phyloP scores from a whole-genome alignment of 768 basidiomycete species.

The Lactifluus hygrophoroides region DNA sequence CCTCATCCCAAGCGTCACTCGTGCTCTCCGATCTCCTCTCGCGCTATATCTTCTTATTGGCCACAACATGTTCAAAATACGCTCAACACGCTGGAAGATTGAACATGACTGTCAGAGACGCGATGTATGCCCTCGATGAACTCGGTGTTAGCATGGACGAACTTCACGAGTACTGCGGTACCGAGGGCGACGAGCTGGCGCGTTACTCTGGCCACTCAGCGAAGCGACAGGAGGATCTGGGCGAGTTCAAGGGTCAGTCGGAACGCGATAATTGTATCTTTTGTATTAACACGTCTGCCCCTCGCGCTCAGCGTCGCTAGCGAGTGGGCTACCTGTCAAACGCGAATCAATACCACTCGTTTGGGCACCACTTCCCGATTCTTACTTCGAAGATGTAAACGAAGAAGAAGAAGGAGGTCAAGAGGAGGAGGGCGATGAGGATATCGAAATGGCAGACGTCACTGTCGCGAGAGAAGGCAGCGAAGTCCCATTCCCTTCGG shows the following conservation, averaged over 20 bases:
- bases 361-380: conserved; percentile 28
- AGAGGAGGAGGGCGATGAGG: conserved; percentile 20
- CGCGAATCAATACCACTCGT: conserved; percentile 49
- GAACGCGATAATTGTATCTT: conserved; percentile 21
- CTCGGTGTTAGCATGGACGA: conserved; percentile 66
- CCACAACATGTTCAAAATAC: conserved; percentile 61
- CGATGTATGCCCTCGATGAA: conserved; percentile 59
- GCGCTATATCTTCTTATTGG: conserved; percentile 60
- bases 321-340: conserved; percentile 44
- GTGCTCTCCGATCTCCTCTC: conserved; percentile 69
- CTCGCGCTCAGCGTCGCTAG: conserved; percentile 43
- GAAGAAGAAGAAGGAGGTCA: conserved; percentile 29
- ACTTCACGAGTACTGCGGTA: conserved; percentile 52
- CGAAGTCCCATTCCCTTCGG: conserved; percentile 12
- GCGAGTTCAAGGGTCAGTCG: conserved; percentile 60
- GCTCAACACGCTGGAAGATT: conserved; percentile 69
- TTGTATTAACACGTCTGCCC: conserved; percentile 26
- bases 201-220: conserved; percentile 58
- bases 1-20: conserved; percentile 62
- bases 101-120: conserved; percentile 49
- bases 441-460: conserved; percentile 17
- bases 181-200: conserved; percentile 60
- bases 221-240: conserved; percentile 62
- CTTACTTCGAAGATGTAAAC: conserved; percentile 25
- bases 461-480: conserved; percentile 9